These are phyloP conservation scores for Suhomyces faveliae DNA, from an alignment of 805 yeast species.

Conservation along the genomic window DNA sequence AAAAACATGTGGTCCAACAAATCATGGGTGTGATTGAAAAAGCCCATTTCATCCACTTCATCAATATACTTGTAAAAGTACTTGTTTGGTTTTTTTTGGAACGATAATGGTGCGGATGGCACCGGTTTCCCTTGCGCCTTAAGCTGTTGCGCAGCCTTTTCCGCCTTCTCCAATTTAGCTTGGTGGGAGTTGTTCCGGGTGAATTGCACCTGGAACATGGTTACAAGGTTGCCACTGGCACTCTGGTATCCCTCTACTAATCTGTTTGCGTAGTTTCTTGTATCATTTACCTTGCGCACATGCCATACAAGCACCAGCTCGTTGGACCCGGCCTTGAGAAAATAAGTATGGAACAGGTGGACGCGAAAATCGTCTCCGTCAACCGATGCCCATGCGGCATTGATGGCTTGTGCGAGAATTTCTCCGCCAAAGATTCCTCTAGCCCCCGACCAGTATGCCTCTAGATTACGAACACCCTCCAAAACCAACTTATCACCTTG, in stretches of 20 bases:
- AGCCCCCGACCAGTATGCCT: slow-evolving; percentile 16
- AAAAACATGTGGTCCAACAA: slow-evolving; percentile 28
- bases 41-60: slow-evolving; percentile 13
- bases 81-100: slow-evolving; percentile 8
- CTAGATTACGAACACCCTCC: slow-evolving; percentile 24
- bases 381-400: slow-evolving; percentile 28
- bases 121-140: background rate
- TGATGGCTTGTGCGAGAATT: slow-evolving; percentile 21
- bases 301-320: slow-evolving; percentile 24
- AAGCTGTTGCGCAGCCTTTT: background rate
- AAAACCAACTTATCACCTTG: slow-evolving; percentile 13
- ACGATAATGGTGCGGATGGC: slow-evolving; percentile 4
- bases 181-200: slow-evolving; percentile 17
- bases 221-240: slow-evolving; percentile 17
- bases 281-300: slow-evolving; percentile 19
- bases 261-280: slow-evolving; percentile 24
- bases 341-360: slow-evolving; percentile 29
- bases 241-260: slow-evolving; percentile 22
- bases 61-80: slow-evolving; percentile 11
- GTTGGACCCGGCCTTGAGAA: slow-evolving; percentile 23
- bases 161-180: background rate
- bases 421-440: slow-evolving; percentile 29
- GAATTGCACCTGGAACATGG: slow-evolving; percentile 21
- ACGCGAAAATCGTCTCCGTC: slow-evolving; percentile 20
- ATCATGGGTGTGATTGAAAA: slow-evolving; percentile 28